These are phyloP conservation scores for Cystofilobasidium bisporidii DNA, from an alignment of 768 basidiomycete species.

Conservation along the genomic window DNA sequence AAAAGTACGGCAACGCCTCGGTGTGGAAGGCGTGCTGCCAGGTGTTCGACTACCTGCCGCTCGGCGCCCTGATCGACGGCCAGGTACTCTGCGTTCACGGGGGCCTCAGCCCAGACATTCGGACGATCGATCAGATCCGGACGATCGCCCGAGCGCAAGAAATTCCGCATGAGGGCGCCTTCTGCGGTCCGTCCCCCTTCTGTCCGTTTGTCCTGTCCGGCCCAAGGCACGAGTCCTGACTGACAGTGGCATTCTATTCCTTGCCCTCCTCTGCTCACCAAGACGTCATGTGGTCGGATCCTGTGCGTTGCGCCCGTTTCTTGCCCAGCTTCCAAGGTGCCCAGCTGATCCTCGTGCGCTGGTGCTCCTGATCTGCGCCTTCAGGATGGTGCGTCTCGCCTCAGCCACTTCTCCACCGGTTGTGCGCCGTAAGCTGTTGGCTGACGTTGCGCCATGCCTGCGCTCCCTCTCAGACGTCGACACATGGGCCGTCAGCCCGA, in stretches of 20 bases:
- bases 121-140: conserved; percentile 87
- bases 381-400: conserved; percentile 2
- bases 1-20: conserved; percentile 88
- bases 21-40: conserved; percentile 97
- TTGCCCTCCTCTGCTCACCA: not conserved
- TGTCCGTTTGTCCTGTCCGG: too few relatives aligned
- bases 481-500: conserved; percentile 92
- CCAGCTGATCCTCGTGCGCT: too few relatives aligned
- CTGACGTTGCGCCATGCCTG: not conserved
- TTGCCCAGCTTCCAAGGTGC: not conserved
- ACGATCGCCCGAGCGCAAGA: conserved; percentile 58
- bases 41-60: conserved; percentile 89
- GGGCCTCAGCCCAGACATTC: conserved; percentile 88
- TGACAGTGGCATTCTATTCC: too few relatives aligned
- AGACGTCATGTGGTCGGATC: conserved; percentile 86
- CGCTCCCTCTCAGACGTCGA: conserved; percentile 61
- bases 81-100: conserved; percentile 89
- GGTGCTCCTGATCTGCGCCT: not conserved
- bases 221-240: too few relatives aligned
- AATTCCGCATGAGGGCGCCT: conserved; percentile 46
- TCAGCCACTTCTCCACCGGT: not conserved
- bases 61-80: conserved; percentile 83
- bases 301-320: not conserved
- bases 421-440: too few relatives aligned
- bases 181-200: conserved; percentile 40